phyloP scores from a whole-genome alignment of 345 rosid genomes.

The Aquilaria yunnanensis region DNA sequence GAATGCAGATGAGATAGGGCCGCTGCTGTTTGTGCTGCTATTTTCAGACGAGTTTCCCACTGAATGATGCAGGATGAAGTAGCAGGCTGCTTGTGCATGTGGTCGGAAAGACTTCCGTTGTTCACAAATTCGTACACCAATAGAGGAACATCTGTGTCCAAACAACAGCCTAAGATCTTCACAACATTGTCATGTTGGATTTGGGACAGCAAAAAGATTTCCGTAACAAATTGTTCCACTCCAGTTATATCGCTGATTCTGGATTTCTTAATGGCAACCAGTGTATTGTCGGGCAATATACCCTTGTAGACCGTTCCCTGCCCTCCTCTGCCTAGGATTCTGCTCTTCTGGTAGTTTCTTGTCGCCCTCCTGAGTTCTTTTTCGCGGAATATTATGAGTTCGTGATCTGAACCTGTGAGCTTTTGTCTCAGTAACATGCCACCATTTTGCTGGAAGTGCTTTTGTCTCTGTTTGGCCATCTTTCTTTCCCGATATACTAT shows the following conservation, averaged over 20 bases:
- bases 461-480: constrained; percentile 2
- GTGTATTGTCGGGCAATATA: constrained; percentile 14
- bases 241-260: constrained; percentile 21
- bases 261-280: constrained; percentile 28
- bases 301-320: constrained; percentile 35
- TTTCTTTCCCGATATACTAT: neutral
- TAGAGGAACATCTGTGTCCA: constrained; percentile 8
- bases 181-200: constrained; percentile 8
- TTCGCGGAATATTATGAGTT: constrained; percentile 16
- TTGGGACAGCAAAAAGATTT: constrained; percentile 7
- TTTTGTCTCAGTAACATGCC: neutral
- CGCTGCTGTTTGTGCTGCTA: constrained; percentile 6
- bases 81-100: constrained; percentile 1
- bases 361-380: constrained; percentile 23
- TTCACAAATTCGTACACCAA: constrained; percentile 4
- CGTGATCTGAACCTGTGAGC: constrained; percentile 1
- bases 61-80: neutral
- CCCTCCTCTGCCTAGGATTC: constrained; percentile 26
- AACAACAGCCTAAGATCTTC: constrained; percentile 7
- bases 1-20: constrained; percentile 9
- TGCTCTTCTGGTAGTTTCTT: constrained; percentile 16
- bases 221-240: constrained; percentile 28
- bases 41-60: neutral
- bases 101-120: constrained; percentile 6
- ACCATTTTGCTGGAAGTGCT: constrained; percentile 15